Evolutionary conservation across 2,329 filamentous ascomycete species (phyloP).

Genomic region (Fusarium pseudonygamai): DNA sequence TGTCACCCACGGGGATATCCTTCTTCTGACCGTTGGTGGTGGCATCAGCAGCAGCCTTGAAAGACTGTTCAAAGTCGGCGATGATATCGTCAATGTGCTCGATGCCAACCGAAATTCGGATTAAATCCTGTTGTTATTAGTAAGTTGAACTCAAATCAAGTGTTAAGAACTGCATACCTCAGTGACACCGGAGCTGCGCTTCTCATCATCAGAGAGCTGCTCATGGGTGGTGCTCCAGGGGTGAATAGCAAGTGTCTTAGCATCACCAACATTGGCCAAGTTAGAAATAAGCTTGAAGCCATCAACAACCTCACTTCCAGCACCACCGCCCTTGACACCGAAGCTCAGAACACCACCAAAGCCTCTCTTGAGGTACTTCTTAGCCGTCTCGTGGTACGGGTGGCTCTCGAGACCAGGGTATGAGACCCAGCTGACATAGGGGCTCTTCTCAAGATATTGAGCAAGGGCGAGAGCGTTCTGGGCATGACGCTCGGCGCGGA

Average conservation of each 20-base stretch:
- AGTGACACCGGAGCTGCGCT: slow-evolving; percentile 81
- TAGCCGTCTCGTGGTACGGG: slow-evolving; percentile 79
- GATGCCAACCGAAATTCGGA: slow-evolving; percentile 93
- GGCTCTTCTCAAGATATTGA: slow-evolving; percentile 82
- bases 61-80: slow-evolving; percentile 92
- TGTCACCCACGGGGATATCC: slow-evolving; percentile 37
- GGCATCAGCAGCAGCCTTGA: slow-evolving; percentile 67
- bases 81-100: slow-evolving; percentile 99
- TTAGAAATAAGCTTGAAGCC: slow-evolving; percentile 96
- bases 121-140: slow-evolving; percentile 70
- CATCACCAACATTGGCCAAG: slow-evolving; percentile 94
- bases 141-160: background rate
- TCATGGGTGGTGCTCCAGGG: slow-evolving; percentile 96
- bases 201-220: slow-evolving; percentile 87
- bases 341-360: slow-evolving; percentile 93
- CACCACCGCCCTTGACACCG: slow-evolving; percentile 87
- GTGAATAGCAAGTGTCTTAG: slow-evolving; percentile 94
- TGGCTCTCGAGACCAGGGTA: slow-evolving; percentile 91
- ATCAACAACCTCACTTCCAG: slow-evolving; percentile 90
- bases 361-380: slow-evolving; percentile 85
- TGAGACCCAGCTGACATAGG: slow-evolving; percentile 90
- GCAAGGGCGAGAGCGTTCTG: slow-evolving; percentile 84
- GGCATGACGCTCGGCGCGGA: slow-evolving; percentile 87
- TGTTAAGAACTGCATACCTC: slow-evolving; percentile 59
- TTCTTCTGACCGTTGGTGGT: slow-evolving; percentile 47